phyloP scores from a whole-genome alignment of 495 filamentous ascomycete species.

The Penicillium salamii region DNA sequence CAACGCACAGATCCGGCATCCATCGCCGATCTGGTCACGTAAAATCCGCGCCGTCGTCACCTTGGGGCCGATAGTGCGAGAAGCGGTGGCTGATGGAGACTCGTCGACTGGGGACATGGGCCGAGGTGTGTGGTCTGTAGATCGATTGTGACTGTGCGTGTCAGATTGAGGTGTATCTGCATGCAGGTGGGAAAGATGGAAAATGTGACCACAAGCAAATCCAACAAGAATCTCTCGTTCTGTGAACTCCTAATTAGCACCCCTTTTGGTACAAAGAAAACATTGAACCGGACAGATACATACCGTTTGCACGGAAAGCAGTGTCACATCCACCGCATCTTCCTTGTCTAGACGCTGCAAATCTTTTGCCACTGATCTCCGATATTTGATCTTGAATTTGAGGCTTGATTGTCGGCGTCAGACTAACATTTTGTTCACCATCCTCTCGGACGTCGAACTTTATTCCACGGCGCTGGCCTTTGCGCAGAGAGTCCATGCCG shows the following conservation, averaged over 20 bases:
- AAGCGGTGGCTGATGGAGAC: conserved; percentile 26
- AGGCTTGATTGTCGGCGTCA: conserved; percentile 37
- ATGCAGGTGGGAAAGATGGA: conserved; percentile 78
- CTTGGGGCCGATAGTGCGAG: conserved; percentile 73
- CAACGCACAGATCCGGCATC: conserved; percentile 64
- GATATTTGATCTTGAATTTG: conserved; percentile 20
- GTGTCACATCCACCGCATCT: conserved; percentile 60
- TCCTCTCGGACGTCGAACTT: conserved; percentile 74
- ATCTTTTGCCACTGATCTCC: conserved; percentile 17
- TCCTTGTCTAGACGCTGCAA: conserved; percentile 26
- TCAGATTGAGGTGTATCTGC: conserved; percentile 37
- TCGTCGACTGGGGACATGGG: conserved; percentile 26
- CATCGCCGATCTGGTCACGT: conserved; percentile 63
- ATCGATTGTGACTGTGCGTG: conserved; percentile 9
- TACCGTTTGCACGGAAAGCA: conserved; percentile 53
- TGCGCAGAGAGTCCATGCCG: conserved; percentile 73
- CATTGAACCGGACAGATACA: conserved; percentile 9
- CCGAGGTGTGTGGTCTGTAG: conserved; percentile 29
- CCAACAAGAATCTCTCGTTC: conserved; percentile 79
- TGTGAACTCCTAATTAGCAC: conserved; percentile 14
- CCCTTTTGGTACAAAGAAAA: not conserved
- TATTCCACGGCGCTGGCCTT: conserved; percentile 76
- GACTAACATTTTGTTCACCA: conserved; percentile 17
- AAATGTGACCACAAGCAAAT: conserved; percentile 89
- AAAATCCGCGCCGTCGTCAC: conserved; percentile 85